phyloP scores from a whole-genome alignment of 768 basidiomycete species.

The Mycena rosella region DNA sequence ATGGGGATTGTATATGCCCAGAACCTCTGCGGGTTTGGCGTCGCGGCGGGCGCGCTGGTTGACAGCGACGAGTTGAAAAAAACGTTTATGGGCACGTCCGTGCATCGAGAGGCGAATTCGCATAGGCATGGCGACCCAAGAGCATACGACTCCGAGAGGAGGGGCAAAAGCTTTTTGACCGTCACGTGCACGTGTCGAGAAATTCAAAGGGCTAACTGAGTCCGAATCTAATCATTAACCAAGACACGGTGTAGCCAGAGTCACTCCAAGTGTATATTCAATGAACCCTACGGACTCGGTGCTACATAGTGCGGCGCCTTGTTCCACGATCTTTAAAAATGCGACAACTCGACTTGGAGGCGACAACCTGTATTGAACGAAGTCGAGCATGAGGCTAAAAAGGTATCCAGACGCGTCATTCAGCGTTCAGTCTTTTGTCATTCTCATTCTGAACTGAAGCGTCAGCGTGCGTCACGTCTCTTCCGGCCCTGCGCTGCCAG shows the following conservation, averaged over 20 bases:
- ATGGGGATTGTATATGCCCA: slow-evolving; percentile 88
- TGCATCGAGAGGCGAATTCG: slow-evolving; percentile 90
- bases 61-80: slow-evolving; percentile 90
- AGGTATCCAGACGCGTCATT: neutral
- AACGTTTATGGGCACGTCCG: slow-evolving; percentile 77
- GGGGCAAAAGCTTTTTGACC: neutral
- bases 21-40: slow-evolving; percentile 87
- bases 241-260: no score
- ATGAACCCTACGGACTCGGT: no score
- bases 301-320: no score
- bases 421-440: neutral
- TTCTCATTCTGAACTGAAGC: neutral
- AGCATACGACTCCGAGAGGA: neutral
- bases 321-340: no score
- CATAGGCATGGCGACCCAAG: slow-evolving; percentile 72
- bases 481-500: slow-evolving; percentile 79
- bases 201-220: no score
- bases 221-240: no score
- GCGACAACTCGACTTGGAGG: no score
- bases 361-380: neutral
- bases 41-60: slow-evolving; percentile 79
- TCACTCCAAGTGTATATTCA: no score
- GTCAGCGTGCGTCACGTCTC: slow-evolving; percentile 32
- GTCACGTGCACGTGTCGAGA: neutral
- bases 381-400: neutral